phyloP scores from a whole-genome alignment of 2,329 filamentous ascomycete species.

The Fusarium incarnatum region DNA sequence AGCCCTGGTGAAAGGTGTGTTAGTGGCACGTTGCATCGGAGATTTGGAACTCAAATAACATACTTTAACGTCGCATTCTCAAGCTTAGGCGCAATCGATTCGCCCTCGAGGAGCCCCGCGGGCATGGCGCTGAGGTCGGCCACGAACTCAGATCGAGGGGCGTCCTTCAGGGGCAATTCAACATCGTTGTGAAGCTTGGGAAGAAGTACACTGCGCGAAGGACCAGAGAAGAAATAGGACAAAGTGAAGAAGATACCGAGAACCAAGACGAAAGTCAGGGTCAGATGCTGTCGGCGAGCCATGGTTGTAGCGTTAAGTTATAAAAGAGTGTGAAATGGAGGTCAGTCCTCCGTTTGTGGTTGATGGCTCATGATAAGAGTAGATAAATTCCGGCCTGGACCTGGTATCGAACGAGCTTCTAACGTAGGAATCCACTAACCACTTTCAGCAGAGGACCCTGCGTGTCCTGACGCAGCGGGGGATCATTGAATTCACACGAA shows the following conservation, averaged over 20 bases:
- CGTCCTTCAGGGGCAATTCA: conserved; percentile 44
- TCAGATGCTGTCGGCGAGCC: conserved; percentile 66
- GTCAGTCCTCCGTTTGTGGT: conserved; percentile 38
- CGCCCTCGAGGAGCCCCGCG: conserved; percentile 68
- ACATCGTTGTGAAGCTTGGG: conserved; percentile 38
- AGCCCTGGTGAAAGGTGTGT: conserved; percentile 55
- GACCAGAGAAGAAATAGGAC: conserved; percentile 68
- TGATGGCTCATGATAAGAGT: conserved; percentile 40
- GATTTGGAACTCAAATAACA: conserved; percentile 37
- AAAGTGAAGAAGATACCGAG: conserved; percentile 68
- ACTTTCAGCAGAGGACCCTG: conserved; percentile 32
- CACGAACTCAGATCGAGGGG: conserved; percentile 47
- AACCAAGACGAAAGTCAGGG: conserved; percentile 65
- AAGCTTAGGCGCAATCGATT: conserved; percentile 81
- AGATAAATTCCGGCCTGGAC: conserved; percentile 27
- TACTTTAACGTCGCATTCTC: conserved; percentile 86
- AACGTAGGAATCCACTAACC: conserved; percentile 15
- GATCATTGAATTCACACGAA: conserved; percentile 15
- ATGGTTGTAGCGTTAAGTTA: conserved; percentile 49
- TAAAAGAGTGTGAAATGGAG: conserved; percentile 40
- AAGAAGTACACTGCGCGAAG: conserved; percentile 33
- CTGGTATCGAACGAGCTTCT: conserved; percentile 42
- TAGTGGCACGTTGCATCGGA: conserved; percentile 4
- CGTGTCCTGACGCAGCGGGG: conserved; percentile 27
- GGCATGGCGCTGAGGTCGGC: conserved; percentile 59